Evolutionary conservation across 1,284 basidiomycete genomes (phyloP).

Genomic region (Wallemia hederae): DNA sequence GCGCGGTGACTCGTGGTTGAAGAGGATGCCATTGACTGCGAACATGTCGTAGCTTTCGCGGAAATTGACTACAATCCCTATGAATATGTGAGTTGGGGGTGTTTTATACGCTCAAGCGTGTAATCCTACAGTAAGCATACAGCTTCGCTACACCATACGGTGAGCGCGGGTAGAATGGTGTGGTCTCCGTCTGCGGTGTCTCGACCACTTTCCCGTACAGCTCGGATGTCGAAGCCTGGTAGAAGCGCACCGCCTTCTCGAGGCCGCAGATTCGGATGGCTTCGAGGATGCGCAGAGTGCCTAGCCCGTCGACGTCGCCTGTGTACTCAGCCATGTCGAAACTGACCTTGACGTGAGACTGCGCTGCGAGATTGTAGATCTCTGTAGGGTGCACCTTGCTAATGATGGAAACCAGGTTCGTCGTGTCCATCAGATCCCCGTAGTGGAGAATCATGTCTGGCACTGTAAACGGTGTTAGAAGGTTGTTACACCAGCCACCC

Average conservation of each 20-base stretch:
- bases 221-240: slow-evolving; percentile 79
- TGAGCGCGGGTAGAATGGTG: slow-evolving; percentile 72
- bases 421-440: slow-evolving; percentile 67
- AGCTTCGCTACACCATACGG: slow-evolving; percentile 79
- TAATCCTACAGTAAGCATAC: slow-evolving; percentile 16
- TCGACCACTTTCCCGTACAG: slow-evolving; percentile 75
- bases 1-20: slow-evolving; percentile 80
- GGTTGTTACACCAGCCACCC: background rate
- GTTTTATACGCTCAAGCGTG: slow-evolving; percentile 7
- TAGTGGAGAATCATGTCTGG: slow-evolving; percentile 62
- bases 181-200: slow-evolving; percentile 65
- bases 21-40: slow-evolving; percentile 53
- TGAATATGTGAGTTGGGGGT: slow-evolving; percentile 26
- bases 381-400: slow-evolving; percentile 68
- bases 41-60: slow-evolving; percentile 76
- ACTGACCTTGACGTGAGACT: slow-evolving; percentile 83
- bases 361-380: slow-evolving; percentile 84
- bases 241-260: slow-evolving; percentile 57
- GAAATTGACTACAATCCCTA: slow-evolving; percentile 73
- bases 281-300: slow-evolving; percentile 66
- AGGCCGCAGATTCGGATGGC: slow-evolving; percentile 73
- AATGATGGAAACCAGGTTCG: slow-evolving; percentile 75
- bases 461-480: background rate
- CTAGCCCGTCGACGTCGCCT: slow-evolving; percentile 66
- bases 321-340: slow-evolving; percentile 95